Conservation (phyloP, 140 eudicot species). For the Senecio squalidus region DNA sequence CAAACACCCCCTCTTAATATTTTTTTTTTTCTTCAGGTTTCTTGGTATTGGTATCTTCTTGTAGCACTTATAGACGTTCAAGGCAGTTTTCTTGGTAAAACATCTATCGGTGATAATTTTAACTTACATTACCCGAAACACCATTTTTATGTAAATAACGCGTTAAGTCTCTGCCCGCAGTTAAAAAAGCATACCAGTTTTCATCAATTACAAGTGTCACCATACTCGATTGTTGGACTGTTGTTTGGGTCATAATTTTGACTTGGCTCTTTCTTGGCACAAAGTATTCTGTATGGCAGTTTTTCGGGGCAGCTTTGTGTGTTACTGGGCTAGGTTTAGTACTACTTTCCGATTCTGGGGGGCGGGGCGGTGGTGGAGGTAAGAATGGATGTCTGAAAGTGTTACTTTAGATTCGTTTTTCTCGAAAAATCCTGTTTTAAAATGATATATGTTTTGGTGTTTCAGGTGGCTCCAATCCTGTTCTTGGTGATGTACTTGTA, state of each 20-base stretch:
- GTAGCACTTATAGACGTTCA: conserved; percentile 79
- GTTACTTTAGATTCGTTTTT: background rate
- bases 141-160: background rate
- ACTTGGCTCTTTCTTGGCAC: conserved; percentile 77
- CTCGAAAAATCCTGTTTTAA: background rate
- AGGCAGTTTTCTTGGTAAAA: conserved; percentile 75
- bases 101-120: too few relatives aligned
- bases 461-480: conserved; percentile 79
- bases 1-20: too few relatives aligned
- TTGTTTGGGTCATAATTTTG: conserved; percentile 78
- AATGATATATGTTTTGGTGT: background rate
- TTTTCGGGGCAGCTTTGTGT: conserved; percentile 64
- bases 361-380: conserved; percentile 63
- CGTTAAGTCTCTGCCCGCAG: conserved; percentile 29
- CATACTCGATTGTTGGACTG: conserved; percentile 73
- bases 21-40: conserved; percentile 59
- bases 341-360: conserved; percentile 74
- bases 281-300: conserved; percentile 62
- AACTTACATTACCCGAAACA: background rate
- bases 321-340: conserved; percentile 65
- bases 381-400: background rate
- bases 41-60: conserved; percentile 88
- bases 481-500: conserved; percentile 74
- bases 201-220: conserved; percentile 90
- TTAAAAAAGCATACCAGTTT: conserved; percentile 70